Conservation (phyloP, 2,329 filamentous ascomycete species). For the Botrytis paeoniae region DNA sequence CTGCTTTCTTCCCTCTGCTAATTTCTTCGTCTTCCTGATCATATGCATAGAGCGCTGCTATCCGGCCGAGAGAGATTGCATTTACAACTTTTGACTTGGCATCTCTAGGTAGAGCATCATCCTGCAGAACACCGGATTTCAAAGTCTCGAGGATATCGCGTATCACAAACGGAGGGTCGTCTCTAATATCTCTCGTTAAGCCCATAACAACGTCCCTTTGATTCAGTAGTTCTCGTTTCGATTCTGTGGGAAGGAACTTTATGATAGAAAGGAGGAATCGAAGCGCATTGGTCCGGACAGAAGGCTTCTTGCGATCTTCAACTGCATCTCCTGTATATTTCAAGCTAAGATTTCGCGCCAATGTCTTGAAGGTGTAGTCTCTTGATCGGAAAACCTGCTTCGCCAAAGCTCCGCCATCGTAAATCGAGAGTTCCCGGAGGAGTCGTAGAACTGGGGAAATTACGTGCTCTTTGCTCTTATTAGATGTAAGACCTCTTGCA, state of each 20-base stretch:
- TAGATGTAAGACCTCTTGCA: conserved; percentile 72
- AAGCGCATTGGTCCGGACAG: conserved; percentile 78
- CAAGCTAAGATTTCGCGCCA: conserved; percentile 79
- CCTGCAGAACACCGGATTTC: conserved; percentile 68
- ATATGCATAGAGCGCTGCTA: conserved; percentile 70
- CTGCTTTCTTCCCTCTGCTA: conserved; percentile 45
- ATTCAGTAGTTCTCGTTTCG: conserved; percentile 78
- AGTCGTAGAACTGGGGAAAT: conserved; percentile 86
- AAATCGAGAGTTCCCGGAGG: conserved; percentile 77
- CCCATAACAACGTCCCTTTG: conserved; percentile 67
- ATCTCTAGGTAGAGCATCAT: conserved; percentile 68
- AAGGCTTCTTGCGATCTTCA: conserved; percentile 68
- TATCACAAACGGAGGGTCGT: conserved; percentile 73
- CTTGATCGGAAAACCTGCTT: conserved; percentile 73
- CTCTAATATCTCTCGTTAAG: conserved; percentile 72
- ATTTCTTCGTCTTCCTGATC: conserved; percentile 48
- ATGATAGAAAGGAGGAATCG: conserved; percentile 77
- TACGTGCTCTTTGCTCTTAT: conserved; percentile 80
- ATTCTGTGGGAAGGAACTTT: conserved; percentile 71
- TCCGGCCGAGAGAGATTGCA: conserved; percentile 66
- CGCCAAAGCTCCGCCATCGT: conserved; percentile 81
- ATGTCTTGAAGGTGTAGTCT: conserved; percentile 73
- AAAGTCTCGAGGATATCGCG: conserved; percentile 71
- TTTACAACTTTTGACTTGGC: conserved; percentile 75
- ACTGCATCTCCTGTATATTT: conserved; percentile 55